Base-by-base conservation (phyloP, 805 yeast genomes). In the Kodamaea fukazawae region DNA sequence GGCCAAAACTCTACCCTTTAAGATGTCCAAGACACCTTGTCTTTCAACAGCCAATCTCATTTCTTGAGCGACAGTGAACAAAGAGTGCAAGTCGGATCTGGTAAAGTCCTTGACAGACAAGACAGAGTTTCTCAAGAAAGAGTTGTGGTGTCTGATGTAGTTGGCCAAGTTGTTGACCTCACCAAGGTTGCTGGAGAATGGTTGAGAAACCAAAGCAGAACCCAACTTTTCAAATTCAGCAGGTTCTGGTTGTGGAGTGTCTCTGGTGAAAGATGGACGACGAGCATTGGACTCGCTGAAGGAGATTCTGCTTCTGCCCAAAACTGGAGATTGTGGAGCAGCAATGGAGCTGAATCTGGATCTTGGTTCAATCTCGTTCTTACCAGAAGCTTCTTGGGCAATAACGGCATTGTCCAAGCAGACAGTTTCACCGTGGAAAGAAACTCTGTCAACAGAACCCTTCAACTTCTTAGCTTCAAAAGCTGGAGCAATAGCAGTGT, bases 21-120 rank as follows among this genome's bases (percentile, higher is more conserved):
- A 78, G 46, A 93, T 67, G 63, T 91, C 96, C 59, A 93, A 72
- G 40, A 88, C 95, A 55, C 99, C 99, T 57, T 83, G 85, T 70
- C 98, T 85, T 71, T 91, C 97, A 45, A 93, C 99, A 33, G 93
- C 91, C 50, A 93, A 78, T 65, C 97, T 80, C 89, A 93, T 83
- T 69, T 95, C 98, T 72, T 91, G 96, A 29, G 99, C 99, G 55
- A 93, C 95, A 17, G 96, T 84, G 71, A 93, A 93, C 61, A 93
- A 74, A 20, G 89, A 79, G 63, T 91, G 99, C 65, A 95, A 74
- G 60, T 91, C 96, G 45, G 89, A 75, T 67, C 98, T 83, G 48
- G 78, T 74, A 61, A 91, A 81, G 59, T 89, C 91, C 58, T 82
- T 81, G 39, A 95, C 98, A 25, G 96, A 87, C 54, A 88, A 71